These are phyloP conservation scores for Dothistroma septosporum DNA, from an alignment of 2,329 filamentous ascomycete species.

Conservation along the genomic window DNA sequence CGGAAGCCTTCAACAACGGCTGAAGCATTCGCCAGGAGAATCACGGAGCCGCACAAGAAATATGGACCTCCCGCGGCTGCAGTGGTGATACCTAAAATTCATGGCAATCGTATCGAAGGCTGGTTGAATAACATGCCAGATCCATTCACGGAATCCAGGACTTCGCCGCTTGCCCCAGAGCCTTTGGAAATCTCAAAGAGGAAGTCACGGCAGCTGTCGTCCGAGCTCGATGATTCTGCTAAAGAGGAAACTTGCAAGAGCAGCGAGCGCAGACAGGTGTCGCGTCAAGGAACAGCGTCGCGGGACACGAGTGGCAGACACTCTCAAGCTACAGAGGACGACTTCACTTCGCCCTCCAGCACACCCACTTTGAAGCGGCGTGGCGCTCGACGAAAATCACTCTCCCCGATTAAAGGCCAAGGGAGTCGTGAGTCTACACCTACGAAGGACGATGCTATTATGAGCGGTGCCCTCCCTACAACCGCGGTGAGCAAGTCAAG, in stretches of 20 bases:
- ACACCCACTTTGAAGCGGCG: slow-evolving; percentile 35
- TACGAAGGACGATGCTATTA: slow-evolving; percentile 14
- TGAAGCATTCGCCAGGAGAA: slow-evolving; percentile 22
- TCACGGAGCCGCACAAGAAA: slow-evolving; percentile 21
- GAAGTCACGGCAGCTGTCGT: slow-evolving; percentile 17
- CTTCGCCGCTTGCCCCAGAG: slow-evolving; percentile 31
- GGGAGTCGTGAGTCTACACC: slow-evolving; percentile 14
- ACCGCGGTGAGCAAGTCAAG: slow-evolving; percentile 10
- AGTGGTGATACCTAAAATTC: slow-evolving; percentile 38
- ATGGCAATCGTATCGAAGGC: slow-evolving; percentile 54
- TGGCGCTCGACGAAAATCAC: slow-evolving; percentile 35
- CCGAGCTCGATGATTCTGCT: slow-evolving; percentile 12
- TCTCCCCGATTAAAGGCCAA: slow-evolving; percentile 40
- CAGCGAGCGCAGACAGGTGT: slow-evolving; percentile 19
- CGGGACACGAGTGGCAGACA: slow-evolving; percentile 14
- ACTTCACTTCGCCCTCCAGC: slow-evolving; percentile 11
- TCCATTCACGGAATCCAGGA: slow-evolving; percentile 38
- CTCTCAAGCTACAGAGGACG: slow-evolving; percentile 2
- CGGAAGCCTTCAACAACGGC: slow-evolving; percentile 20
- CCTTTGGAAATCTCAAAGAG: slow-evolving; percentile 27
- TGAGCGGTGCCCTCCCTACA: slow-evolving; percentile 19
- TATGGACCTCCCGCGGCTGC: slow-evolving; percentile 18
- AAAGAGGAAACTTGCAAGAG: slow-evolving; percentile 15
- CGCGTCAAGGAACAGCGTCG: slow-evolving; percentile 19
- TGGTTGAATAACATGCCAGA: slow-evolving; percentile 51